Percentiles rank a stretch among this genome's conserved stretches.
These are phyloP conservation scores for Hymenochaete sp. DNA, from an alignment of 1,284 basidiomycete species.

Conservation along the genomic window DNA sequence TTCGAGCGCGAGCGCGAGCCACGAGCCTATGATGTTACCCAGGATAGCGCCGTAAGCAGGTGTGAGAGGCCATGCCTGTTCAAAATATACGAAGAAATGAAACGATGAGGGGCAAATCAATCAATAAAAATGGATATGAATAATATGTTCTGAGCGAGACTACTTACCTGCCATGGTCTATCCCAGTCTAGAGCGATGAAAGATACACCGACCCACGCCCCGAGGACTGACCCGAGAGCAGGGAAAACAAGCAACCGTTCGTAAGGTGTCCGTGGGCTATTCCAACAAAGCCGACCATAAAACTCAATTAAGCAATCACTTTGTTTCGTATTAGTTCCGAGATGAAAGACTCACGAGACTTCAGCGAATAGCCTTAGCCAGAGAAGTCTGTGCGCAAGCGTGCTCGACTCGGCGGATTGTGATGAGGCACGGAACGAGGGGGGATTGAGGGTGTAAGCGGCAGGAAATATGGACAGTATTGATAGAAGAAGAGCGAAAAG, in stretches of 20 bases:
- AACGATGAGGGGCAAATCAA: background rate
- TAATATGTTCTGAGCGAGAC: background rate
- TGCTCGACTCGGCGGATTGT: constrained; percentile 30
- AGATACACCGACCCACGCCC: constrained; percentile 72
- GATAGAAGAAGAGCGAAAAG: constrained; percentile 64
- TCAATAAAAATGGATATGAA: background rate
- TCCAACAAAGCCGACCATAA: too few species aligned
- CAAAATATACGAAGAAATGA: too few species aligned
- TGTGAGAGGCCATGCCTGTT: constrained; percentile 73
- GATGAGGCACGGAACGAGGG: too few species aligned
- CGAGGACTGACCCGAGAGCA: constrained; percentile 59
- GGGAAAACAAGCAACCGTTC: constrained; percentile 81
- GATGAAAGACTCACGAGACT: constrained; percentile 49
- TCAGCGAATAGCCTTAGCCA: constrained; percentile 78
- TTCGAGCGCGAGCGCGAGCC: constrained; percentile 45
- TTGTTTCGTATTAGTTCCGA: background rate
- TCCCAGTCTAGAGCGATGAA: constrained; percentile 93
- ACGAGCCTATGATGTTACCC: constrained; percentile 60
- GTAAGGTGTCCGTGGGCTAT: constrained; percentile 53
- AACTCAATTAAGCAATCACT: constrained; percentile 6
- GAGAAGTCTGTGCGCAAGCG: constrained; percentile 40
- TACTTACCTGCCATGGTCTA: constrained; percentile 83
- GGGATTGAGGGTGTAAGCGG: constrained; percentile 62
- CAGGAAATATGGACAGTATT: constrained; percentile 56
- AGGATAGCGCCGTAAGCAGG: constrained; percentile 58